A percentile compares a stretch with the other conserved stretches of the same genome.
Conservation (phyloP, 371 early-diverging fungal genomes). For the Mucor piriformis region DNA sequence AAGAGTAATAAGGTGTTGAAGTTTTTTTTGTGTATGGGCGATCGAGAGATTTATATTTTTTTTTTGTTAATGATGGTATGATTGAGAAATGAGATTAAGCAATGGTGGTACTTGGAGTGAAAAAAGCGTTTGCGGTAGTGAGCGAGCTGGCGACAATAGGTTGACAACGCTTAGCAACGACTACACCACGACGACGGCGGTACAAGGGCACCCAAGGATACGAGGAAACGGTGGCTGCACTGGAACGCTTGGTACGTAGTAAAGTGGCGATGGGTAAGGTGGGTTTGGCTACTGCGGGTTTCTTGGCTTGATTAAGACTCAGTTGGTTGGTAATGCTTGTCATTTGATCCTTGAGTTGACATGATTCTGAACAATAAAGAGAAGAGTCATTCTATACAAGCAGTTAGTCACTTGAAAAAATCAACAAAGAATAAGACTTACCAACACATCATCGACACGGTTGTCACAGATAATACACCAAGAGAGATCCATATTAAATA, state of each 20-base stretch:
- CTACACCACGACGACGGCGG: conserved; percentile 34
- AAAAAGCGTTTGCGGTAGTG: conserved; percentile 31
- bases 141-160: conserved; percentile 39
- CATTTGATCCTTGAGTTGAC: conserved; percentile 41
- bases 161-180: conserved; percentile 39
- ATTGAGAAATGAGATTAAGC: conserved; percentile 14
- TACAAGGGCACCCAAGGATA: conserved; percentile 42
- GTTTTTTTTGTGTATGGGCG: conserved; percentile 14
- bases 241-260: conserved; percentile 26
- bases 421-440: conserved; percentile 10
- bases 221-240: conserved; percentile 27
- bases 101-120: conserved; percentile 20
- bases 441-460: conserved; percentile 34
- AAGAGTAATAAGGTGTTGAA: conserved; percentile 1
- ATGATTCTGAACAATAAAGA: conserved; percentile 36
- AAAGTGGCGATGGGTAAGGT: conserved; percentile 4
- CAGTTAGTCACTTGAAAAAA: neutral
- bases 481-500: conserved; percentile 32
- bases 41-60: conserved; percentile 5
- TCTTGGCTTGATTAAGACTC: conserved; percentile 24
- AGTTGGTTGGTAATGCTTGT: conserved; percentile 31
- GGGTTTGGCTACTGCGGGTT: conserved; percentile 10
- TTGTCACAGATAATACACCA: conserved; percentile 44
- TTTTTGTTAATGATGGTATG: neutral
- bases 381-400: conserved; percentile 31